phyloP scores from a whole-genome alignment of 768 basidiomycete species.

The Collybiopsis confluens region DNA sequence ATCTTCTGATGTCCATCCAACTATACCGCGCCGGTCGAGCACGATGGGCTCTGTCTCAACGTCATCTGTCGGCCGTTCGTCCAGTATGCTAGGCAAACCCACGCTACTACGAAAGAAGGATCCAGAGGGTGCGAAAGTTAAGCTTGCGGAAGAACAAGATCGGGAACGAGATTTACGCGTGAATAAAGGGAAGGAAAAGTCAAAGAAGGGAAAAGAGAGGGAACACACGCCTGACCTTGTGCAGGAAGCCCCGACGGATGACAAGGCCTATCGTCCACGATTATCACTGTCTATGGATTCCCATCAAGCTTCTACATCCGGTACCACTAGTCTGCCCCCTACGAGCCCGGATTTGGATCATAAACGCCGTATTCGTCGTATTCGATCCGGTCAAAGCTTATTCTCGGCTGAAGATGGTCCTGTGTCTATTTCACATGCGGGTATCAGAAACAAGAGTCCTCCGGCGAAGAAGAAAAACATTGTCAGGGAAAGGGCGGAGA shows the following conservation, averaged over 20 bases:
- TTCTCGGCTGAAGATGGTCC: not conserved
- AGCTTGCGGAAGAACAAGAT: not conserved
- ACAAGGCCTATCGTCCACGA: not conserved
- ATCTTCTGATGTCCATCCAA: not conserved
- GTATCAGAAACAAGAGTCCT: not conserved
- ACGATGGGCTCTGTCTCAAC: slow-evolving; percentile 13
- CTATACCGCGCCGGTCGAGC: slow-evolving; percentile 16
- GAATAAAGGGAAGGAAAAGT: slow-evolving; percentile 14
- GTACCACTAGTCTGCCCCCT: not conserved
- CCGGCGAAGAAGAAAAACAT: slow-evolving; percentile 7
- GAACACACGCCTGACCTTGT: slow-evolving; percentile 8
- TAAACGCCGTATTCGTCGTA: not conserved
- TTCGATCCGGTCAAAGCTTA: not conserved
- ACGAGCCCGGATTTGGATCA: not conserved
- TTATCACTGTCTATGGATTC: slow-evolving; percentile 6
- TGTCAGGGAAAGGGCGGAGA: slow-evolving; percentile 9
- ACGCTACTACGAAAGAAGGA: slow-evolving; percentile 18
- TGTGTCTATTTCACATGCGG: not conserved
- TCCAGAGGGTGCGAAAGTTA: slow-evolving; percentile 13
- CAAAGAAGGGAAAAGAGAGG: slow-evolving; percentile 16
- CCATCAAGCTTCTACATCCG: not conserved
- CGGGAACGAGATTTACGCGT: not conserved
- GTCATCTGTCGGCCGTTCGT: slow-evolving; percentile 16
- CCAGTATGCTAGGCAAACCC: slow-evolving; percentile 15
- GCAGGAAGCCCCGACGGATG: not conserved